Percentiles rank a stretch among this genome's conserved stretches.
Conservation (phyloP, 148 eudicot species). For the Diospyros kaki region DNA sequence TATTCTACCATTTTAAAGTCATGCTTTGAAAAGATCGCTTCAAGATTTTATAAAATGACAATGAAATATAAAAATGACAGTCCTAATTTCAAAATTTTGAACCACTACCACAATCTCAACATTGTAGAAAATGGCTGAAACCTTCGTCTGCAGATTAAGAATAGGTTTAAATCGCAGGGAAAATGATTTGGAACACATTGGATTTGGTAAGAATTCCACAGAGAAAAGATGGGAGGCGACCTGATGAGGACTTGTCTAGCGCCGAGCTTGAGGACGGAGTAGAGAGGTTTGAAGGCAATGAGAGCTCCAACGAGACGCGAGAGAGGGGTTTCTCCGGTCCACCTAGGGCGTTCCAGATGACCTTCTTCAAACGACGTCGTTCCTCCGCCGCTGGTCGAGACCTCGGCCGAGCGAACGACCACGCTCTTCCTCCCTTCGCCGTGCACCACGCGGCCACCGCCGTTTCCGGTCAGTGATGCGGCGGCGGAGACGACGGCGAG, state of each 20-base stretch:
- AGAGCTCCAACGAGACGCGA: conserved; percentile 81
- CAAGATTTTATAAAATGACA: too few species aligned
- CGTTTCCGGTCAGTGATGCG: not conserved
- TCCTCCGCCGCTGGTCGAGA: not conserved
- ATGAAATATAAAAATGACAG: too few species aligned
- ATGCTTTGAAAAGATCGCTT: too few species aligned
- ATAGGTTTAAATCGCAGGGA: too few species aligned
- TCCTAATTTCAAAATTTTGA: too few species aligned
- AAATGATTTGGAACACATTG: too few species aligned
- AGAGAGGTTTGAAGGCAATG: conserved; percentile 76
- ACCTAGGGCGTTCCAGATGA: conserved; percentile 65
- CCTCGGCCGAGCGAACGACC: not conserved
- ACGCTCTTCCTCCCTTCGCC: not conserved
- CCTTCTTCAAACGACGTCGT: conserved; percentile 57
- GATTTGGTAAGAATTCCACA: too few species aligned
- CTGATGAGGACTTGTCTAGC: conserved; percentile 92
- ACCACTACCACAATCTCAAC: too few species aligned
- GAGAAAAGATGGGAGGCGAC: conserved; percentile 17
- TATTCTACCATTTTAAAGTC: too few species aligned
- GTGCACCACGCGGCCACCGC: not conserved
- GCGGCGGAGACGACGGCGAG: not conserved
- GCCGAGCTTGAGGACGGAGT: conserved; percentile 71
- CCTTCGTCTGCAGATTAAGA: too few species aligned
- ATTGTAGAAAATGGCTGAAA: too few species aligned
- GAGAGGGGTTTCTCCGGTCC: conserved; percentile 85